Percentiles rank a stretch among this genome's conserved stretches.
These are phyloP conservation scores for Gaertneriomyces sp. DNA, from an alignment of 192 early-diverging fungal species.

Conservation along the genomic window DNA sequence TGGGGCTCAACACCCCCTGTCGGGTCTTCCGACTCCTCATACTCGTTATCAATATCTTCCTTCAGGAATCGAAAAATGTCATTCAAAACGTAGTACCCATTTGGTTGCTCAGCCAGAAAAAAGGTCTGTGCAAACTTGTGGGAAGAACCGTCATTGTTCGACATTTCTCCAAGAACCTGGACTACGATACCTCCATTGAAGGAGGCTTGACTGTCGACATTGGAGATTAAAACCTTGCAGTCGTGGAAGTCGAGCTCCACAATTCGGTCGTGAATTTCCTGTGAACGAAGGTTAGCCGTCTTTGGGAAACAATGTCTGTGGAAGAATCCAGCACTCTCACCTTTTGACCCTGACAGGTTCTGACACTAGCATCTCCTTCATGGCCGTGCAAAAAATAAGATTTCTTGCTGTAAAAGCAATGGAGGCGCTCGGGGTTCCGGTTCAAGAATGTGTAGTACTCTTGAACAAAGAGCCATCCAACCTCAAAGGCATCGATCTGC, in stretches of 20 bases:
- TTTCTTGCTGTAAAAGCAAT: slow-evolving; percentile 85
- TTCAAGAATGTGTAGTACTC: slow-evolving; percentile 93
- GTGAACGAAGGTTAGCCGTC: not conserved
- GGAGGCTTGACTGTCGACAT: slow-evolving; percentile 80
- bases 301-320: not conserved
- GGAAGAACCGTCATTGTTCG: slow-evolving; percentile 71
- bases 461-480: slow-evolving; percentile 92
- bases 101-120: slow-evolving; percentile 80
- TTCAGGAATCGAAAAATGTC: slow-evolving; percentile 94
- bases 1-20: slow-evolving; percentile 15
- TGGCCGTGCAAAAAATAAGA: slow-evolving; percentile 78
- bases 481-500: slow-evolving; percentile 54
- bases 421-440: slow-evolving; percentile 72
- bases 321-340: slow-evolving; percentile 27
- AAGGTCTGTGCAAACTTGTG: slow-evolving; percentile 93
- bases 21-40: slow-evolving; percentile 27
- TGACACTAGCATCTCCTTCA: slow-evolving; percentile 64
- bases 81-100: slow-evolving; percentile 90
- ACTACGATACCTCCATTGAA: slow-evolving; percentile 75
- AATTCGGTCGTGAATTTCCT: slow-evolving; percentile 84
- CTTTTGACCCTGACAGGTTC: slow-evolving; percentile 62
- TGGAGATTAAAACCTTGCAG: slow-evolving; percentile 81
- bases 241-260: slow-evolving; percentile 72
- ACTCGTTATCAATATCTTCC: slow-evolving; percentile 73
- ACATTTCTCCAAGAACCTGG: slow-evolving; percentile 90